Evolutionary conservation across 768 basidiomycete species (phyloP).

Genomic region (Lenzites betulinus): DNA sequence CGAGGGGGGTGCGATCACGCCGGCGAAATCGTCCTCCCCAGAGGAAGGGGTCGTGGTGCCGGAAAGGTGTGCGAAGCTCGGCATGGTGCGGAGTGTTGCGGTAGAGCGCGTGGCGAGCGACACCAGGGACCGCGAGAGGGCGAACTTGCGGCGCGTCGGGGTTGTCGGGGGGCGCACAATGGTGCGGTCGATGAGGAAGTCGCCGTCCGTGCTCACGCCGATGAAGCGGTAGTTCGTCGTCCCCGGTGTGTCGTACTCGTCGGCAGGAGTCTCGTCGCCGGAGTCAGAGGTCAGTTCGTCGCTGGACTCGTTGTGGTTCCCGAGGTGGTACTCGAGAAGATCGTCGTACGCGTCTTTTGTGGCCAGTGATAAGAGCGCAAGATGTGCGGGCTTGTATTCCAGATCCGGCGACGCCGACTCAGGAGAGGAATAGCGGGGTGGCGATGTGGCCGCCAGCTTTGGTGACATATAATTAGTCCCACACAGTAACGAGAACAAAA

Average conservation of each 20-base stretch:
- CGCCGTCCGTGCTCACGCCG: slow-evolving; percentile 10
- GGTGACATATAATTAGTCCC: not conserved
- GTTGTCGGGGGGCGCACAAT: slow-evolving; percentile 13
- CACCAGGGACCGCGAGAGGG: slow-evolving; percentile 3
- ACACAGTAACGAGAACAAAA: not conserved
- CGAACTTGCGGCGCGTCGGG: slow-evolving; percentile 1
- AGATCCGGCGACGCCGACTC: not conserved
- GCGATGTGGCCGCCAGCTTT: not conserved
- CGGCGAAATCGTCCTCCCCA: not conserved
- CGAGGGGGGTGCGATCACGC: slow-evolving; percentile 1
- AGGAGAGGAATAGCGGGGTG: slow-evolving; percentile 2
- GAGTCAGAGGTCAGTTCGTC: not conserved
- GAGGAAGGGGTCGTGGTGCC: not conserved
- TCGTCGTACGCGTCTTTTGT: slow-evolving; percentile 3
- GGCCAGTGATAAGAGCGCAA: not conserved
- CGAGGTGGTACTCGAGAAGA: slow-evolving; percentile 3
- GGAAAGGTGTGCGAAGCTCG: not conserved
- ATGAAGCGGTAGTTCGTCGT: slow-evolving; percentile 4
- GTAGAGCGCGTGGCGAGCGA: slow-evolving; percentile 9
- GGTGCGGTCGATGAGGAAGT: slow-evolving; percentile 12
- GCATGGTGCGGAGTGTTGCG: slow-evolving; percentile 1
- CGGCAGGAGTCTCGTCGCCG: not conserved
- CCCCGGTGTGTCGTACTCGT: not conserved
- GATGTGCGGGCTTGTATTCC: not conserved
- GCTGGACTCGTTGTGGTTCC: not conserved